These are phyloP conservation scores for Inosperma sp. DNA, from an alignment of 768 basidiomycete genomes.

Conservation along the genomic window DNA sequence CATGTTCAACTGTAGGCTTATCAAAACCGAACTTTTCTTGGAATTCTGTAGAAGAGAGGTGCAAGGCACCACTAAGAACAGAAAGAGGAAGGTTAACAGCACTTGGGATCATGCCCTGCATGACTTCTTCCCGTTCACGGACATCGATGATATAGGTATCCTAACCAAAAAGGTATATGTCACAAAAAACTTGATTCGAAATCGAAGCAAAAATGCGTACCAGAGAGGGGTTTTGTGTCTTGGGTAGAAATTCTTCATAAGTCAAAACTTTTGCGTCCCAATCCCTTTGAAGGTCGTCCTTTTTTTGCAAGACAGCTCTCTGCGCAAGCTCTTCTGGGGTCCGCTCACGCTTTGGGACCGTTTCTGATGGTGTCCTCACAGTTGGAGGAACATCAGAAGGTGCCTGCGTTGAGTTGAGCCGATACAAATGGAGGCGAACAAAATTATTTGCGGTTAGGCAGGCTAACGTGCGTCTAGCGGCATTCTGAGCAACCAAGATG, in stretches of 20 bases:
- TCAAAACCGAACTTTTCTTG: conserved; percentile 63
- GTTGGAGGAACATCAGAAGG: too few species aligned
- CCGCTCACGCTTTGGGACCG: conserved; percentile 3
- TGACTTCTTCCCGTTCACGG: conserved; percentile 88
- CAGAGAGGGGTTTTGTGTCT: conserved; percentile 67
- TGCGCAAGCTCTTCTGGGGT: conserved; percentile 29
- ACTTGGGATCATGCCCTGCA: conserved; percentile 89
- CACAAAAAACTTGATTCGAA: not conserved
- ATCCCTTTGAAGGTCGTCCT: conserved; percentile 52
- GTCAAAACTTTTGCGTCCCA: conserved; percentile 72
- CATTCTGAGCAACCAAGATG: conserved; percentile 22
- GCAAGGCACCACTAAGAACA: conserved; percentile 62
- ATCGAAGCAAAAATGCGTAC: conserved; percentile 36
- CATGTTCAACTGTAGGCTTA: conserved; percentile 65
- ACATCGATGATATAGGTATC: conserved; percentile 79
- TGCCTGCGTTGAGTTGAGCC: conserved; percentile 6
- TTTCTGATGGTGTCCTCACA: conserved; percentile 23
- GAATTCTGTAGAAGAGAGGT: conserved; percentile 53
- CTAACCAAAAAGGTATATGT: conserved; percentile 31
- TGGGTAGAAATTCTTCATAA: conserved; percentile 80
- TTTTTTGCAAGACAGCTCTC: conserved; percentile 33
- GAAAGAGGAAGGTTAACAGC: conserved; percentile 87
- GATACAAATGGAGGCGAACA: conserved; percentile 1
- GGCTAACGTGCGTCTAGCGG: conserved; percentile 7
- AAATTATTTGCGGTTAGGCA: too few species aligned